Conservation (phyloP, 1,139 yeast genomes). For the Blastobotrys malaysiensis region DNA sequence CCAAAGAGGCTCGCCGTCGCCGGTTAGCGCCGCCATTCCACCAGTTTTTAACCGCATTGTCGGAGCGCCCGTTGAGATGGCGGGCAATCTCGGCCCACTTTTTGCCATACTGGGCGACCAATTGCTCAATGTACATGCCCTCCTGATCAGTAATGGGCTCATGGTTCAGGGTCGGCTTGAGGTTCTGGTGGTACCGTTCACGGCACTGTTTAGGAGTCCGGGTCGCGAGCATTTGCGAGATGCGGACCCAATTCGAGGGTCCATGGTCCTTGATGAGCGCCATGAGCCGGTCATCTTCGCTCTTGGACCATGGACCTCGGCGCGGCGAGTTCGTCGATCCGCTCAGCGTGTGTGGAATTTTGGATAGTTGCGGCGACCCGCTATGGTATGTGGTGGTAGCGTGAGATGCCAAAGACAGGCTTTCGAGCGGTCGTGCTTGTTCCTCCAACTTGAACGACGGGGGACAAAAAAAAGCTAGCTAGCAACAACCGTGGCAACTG, state of each 20-base stretch:
- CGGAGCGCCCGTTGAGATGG: constrained; percentile 79
- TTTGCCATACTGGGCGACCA: constrained; percentile 77
- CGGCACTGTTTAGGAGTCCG: constrained; percentile 91
- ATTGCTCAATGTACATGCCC: constrained; percentile 71
- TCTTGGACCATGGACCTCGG: constrained; percentile 88
- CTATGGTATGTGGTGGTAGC: not conserved
- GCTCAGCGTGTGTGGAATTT: not conserved
- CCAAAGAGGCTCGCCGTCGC: constrained; percentile 49
- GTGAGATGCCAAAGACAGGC: too few relatives aligned
- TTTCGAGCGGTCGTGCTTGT: not conserved
- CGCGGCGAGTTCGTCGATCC: constrained; percentile 25
- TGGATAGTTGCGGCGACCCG: not conserved
- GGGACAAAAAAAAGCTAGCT: too few relatives aligned
- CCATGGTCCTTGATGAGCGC: constrained; percentile 68
- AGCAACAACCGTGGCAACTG: too few relatives aligned
- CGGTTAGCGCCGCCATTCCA: constrained; percentile 93
- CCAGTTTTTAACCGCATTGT: constrained; percentile 92
- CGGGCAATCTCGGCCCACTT: constrained; percentile 94
- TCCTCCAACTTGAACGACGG: not conserved
- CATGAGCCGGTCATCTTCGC: constrained; percentile 69
- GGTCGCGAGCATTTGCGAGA: constrained; percentile 65
- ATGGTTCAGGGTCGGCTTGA: constrained; percentile 77
- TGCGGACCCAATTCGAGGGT: constrained; percentile 89
- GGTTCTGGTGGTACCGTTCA: constrained; percentile 86
- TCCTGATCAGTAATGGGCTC: constrained; percentile 82